A percentile compares a stretch with the other conserved stretches of the same genome.
phyloP scores from a whole-genome alignment of 2,329 filamentous ascomycete genomes.

The Neocucurbitaria cava region DNA sequence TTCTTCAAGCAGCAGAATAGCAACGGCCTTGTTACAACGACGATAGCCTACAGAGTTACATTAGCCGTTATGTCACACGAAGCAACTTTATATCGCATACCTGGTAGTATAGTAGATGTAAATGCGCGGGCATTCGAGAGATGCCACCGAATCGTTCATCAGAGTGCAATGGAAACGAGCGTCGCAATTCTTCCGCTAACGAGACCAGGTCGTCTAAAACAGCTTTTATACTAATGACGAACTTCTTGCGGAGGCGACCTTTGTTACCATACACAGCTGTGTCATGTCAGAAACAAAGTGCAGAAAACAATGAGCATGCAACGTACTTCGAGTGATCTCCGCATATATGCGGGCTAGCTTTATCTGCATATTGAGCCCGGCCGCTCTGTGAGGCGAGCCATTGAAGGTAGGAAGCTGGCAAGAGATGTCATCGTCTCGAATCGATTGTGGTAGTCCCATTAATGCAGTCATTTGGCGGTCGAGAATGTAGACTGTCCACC shows the following conservation, averaged over 20 bases:
- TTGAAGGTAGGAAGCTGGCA: conserved; percentile 55
- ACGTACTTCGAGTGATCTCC: conserved; percentile 55
- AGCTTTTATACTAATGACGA: conserved; percentile 47
- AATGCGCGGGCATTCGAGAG: conserved; percentile 52
- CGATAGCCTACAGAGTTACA: conserved; percentile 44
- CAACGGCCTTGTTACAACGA: conserved; percentile 52
- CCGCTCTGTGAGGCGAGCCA: conserved; percentile 48
- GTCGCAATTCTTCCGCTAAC: conserved; percentile 50
- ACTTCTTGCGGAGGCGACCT: conserved; percentile 54
- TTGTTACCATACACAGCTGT: conserved; percentile 55
- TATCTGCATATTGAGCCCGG: conserved; percentile 55
- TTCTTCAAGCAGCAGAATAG: conserved; percentile 54
- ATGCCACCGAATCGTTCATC: conserved; percentile 49
- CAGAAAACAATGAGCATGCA: background rate
- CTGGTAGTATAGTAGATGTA: conserved; percentile 49
- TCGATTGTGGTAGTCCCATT: conserved; percentile 60
- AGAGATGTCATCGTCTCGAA: conserved; percentile 60
- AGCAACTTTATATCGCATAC: conserved; percentile 22
- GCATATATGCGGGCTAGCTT: conserved; percentile 55
- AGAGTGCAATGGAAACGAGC: conserved; percentile 47
- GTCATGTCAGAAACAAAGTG: background rate
- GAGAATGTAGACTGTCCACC: conserved; percentile 63
- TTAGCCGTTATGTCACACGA: background rate
- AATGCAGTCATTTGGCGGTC: conserved; percentile 62
- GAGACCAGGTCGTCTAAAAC: conserved; percentile 50